Base-by-base conservation (phyloP, 192 early-diverging fungal genomes). In the Coemansia sp. region DNA sequence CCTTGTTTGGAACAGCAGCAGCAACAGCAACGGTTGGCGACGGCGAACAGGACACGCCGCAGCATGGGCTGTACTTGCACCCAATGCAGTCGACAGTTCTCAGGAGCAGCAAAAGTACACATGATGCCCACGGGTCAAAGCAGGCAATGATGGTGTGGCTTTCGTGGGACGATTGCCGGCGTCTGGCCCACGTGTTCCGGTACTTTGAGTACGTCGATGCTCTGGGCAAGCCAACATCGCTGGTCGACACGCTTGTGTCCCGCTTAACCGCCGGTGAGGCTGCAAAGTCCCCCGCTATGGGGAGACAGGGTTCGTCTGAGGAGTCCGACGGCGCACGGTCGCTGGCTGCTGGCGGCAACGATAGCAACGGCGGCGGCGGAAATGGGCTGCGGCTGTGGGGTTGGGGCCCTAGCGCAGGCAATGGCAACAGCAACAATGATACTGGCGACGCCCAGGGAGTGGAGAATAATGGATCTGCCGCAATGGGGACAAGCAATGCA, bases 131-230 rank as follows among this genome's bases (percentile, higher is more conserved):
- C 18, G 21, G 39, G 42, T 2, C 45, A 45, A 22, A 51, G 55
- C 26, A 66, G 12, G 21, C 21, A 26, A 69, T 57, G 18, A 68
- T 74, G 62, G 72, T 82, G 19, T 82, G 80, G 74, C 80, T 82
- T 55, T 61, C 74, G 8, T 82, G 80, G 80, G 72, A 71, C 65
- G 80, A 82, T 42, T 77, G 74, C 59, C 74, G 75, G 4, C 47
- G 75, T 9, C 63, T 82, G 32, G 63, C 56, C 46, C 62, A 65
- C 18, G 72, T 72, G 19, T 82, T 82, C 42, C 61, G 69, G 5
- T 13, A 47, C 52, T 49, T 82, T 19, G 80, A 82, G 66, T 82
- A 77, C 40, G 80, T 82, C 8, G 80, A 77, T 21, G 62, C 47
- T 3, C 41, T 42, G 26, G 80, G 74, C 0, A 67, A 73, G 75